A percentile compares a stretch with the other conserved stretches of the same genome.
Conservation (phyloP, 345 rosid species). For the Iberis pinnata region DNA sequence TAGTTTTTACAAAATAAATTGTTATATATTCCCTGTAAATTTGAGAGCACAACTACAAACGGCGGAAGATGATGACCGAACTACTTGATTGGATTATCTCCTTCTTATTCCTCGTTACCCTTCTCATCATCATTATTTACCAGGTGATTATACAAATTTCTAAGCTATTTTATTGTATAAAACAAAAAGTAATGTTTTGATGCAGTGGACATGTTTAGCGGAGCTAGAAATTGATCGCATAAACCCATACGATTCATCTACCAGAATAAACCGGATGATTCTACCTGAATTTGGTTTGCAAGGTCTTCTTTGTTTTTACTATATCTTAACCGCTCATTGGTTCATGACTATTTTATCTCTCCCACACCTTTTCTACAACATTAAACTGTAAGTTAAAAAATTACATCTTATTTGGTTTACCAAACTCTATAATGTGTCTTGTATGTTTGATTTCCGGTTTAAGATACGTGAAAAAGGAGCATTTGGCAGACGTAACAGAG, state of each 20-base stretch:
- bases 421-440: background rate
- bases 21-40: too few relatives aligned
- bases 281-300: conserved; percentile 58
- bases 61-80: conserved; percentile 62
- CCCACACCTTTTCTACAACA: conserved; percentile 58
- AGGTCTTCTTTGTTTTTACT: conserved; percentile 46
- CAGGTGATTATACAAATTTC: conserved; percentile 46
- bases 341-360: conserved; percentile 44
- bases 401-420: background rate
- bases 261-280: conserved; percentile 50
- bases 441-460: conserved; percentile 13
- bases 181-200: background rate
- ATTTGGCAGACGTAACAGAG: conserved; percentile 89
- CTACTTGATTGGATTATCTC: conserved; percentile 67
- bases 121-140: conserved; percentile 58
- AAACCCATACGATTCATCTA: conserved; percentile 67
- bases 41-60: conserved; percentile 21
- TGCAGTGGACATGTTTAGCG: conserved; percentile 67
- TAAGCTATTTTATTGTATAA: background rate
- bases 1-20: too few relatives aligned
- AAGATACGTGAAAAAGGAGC: conserved; percentile 55
- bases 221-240: conserved; percentile 59
- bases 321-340: conserved; percentile 66
- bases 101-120: conserved; percentile 61
- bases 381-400: conserved; percentile 53